Conservation (phyloP, 2,329 filamentous ascomycete genomes). For the Bretziella fagacearum region DNA sequence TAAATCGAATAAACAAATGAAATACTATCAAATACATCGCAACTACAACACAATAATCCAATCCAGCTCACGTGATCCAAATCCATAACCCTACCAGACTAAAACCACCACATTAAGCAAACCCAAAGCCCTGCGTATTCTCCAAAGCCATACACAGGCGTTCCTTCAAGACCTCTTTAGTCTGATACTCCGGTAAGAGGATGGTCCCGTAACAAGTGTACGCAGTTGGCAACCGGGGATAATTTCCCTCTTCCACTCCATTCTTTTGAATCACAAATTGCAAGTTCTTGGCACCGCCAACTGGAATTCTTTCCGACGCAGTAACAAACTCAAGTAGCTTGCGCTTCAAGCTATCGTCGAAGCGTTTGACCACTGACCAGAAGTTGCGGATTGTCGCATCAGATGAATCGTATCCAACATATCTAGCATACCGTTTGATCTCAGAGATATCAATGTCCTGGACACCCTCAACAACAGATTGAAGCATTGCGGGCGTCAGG, state of each 20-base stretch:
- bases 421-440: constrained; percentile 53
- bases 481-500: constrained; percentile 54
- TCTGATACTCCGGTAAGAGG: constrained; percentile 65
- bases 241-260: constrained; percentile 39
- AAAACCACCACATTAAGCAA: too few relatives aligned
- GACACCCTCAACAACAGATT: constrained; percentile 66
- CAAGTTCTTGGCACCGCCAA: constrained; percentile 66
- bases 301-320: constrained; percentile 74
- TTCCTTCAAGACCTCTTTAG: constrained; percentile 49
- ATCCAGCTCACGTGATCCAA: too few relatives aligned
- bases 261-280: constrained; percentile 73
- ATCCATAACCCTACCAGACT: neutral
- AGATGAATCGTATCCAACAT: constrained; percentile 60
- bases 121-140: constrained; percentile 79
- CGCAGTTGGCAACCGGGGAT: constrained; percentile 57
- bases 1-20: too few relatives aligned
- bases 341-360: constrained; percentile 50
- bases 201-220: constrained; percentile 88
- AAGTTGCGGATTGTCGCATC: constrained; percentile 62
- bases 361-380: constrained; percentile 62
- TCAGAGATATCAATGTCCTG: constrained; percentile 63
- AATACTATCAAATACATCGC: neutral
- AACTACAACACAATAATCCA: neutral
- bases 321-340: constrained; percentile 87
- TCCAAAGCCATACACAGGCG: constrained; percentile 73